Conservation (phyloP, 352 stramenopile species). For the Phytophthora pinifolia region DNA sequence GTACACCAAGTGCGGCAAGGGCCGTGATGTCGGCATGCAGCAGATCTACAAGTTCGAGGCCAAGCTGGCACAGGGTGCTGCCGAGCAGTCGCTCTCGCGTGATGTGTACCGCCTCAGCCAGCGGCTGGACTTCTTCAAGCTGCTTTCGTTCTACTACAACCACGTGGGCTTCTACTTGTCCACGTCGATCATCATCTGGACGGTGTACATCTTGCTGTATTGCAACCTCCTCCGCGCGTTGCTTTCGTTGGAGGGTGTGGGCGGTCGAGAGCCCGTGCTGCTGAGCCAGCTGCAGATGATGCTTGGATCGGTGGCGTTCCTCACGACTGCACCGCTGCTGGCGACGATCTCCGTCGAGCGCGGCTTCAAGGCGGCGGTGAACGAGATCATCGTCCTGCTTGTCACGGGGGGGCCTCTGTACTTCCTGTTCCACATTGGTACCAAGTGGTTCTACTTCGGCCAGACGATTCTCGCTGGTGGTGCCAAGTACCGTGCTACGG, state of each 20-base stretch:
- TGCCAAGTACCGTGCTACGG: conserved; percentile 98
- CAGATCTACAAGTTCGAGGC: conserved; percentile 99
- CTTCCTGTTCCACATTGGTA: conserved; percentile 99
- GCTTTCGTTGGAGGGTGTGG: conserved; percentile 91
- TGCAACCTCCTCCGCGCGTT: conserved; percentile 94
- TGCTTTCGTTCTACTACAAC: conserved; percentile 99
- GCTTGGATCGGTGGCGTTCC: conserved; percentile 95
- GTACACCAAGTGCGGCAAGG: conserved; percentile 99
- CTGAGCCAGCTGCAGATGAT: conserved; percentile 96
- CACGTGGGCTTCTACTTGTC: conserved; percentile 98
- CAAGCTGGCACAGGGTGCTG: conserved; percentile 97
- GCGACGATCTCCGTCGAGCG: conserved; percentile 98
- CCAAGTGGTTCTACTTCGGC: conserved; percentile 98
- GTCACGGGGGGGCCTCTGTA: conserved; percentile 97
- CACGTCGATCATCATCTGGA: conserved; percentile 97
- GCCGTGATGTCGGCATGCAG: conserved; percentile 99
- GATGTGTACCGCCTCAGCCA: conserved; percentile 98
- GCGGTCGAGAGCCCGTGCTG: conserved; percentile 91
- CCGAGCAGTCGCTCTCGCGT: conserved; percentile 97
- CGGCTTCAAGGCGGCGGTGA: conserved; percentile 94
- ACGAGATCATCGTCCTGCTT: conserved; percentile 95
- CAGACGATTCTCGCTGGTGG: conserved; percentile 98
- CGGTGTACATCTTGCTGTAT: conserved; percentile 97
- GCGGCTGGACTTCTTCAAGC: conserved; percentile 97
- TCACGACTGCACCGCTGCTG: conserved; percentile 97